A percentile compares a stretch with the other conserved stretches of the same genome.
phyloP scores from a whole-genome alignment of 2,329 filamentous ascomycete genomes.

The Aspergillus luchuensis region DNA sequence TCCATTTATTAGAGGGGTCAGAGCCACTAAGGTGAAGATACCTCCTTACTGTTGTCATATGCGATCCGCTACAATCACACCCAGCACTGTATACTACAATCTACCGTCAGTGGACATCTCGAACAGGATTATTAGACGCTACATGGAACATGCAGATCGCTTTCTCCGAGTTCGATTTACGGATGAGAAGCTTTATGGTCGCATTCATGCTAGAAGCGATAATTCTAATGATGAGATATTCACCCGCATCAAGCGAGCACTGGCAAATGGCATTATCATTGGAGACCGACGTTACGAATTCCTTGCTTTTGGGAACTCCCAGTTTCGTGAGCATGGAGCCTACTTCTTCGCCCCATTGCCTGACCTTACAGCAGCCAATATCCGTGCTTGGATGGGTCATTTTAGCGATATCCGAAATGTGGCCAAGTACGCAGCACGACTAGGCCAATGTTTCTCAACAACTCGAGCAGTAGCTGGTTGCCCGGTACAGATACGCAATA shows the following conservation, averaged over 20 bases:
- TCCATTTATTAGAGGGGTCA: constrained; percentile 46
- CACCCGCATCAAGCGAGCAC: constrained; percentile 68
- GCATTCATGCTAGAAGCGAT: constrained; percentile 60
- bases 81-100: constrained; percentile 76
- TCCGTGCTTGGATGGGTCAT: constrained; percentile 82
- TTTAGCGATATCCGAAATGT: constrained; percentile 79
- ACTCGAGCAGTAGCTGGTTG: constrained; percentile 73
- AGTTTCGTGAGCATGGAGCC: constrained; percentile 86
- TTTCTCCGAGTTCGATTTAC: constrained; percentile 90
- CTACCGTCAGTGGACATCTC: constrained; percentile 82
- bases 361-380: constrained; percentile 69
- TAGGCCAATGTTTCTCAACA: constrained; percentile 95
- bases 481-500: constrained; percentile 58
- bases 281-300: constrained; percentile 84
- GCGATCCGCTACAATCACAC: constrained; percentile 77
- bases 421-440: constrained; percentile 85
- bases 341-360: constrained; percentile 84
- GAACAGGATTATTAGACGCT: constrained; percentile 80
- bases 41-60: constrained; percentile 74
- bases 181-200: constrained; percentile 70
- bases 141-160: constrained; percentile 67
- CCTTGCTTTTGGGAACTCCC: constrained; percentile 91
- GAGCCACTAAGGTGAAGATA: constrained; percentile 51
- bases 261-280: constrained; percentile 78
- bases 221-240: constrained; percentile 70